Conservation (phyloP, 441 rosid genomes). For the Gossypium davidsonii region DNA sequence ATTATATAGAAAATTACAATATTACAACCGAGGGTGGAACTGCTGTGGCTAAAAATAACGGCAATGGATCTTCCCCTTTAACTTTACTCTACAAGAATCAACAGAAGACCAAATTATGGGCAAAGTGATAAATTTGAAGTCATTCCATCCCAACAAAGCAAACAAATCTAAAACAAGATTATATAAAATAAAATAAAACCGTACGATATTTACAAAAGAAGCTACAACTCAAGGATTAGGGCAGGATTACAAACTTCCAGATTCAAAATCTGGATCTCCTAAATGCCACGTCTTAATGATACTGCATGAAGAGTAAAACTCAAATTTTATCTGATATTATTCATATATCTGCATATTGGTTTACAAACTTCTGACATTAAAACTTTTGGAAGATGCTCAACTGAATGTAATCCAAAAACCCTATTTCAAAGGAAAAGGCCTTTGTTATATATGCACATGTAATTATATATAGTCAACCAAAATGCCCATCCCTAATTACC, state of each 20-base stretch:
- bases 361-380: not conserved
- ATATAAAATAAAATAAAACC: not conserved
- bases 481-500: not conserved
- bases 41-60: not conserved
- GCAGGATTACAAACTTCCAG: not conserved
- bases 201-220: not conserved
- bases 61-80: not conserved
- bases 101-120: not conserved
- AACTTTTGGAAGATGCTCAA: not conserved
- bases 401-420: not conserved
- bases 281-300: not conserved
- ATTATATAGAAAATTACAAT: no score
- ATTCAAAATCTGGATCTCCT: not conserved
- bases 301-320: not conserved
- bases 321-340: not conserved
- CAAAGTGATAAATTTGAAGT: not conserved
- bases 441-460: not conserved
- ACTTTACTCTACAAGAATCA: not conserved
- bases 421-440: not conserved
- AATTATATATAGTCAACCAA: not conserved
- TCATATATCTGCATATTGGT: not conserved
- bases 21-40: not conserved
- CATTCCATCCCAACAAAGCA: not conserved
- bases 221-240: not conserved
- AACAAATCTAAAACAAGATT: not conserved